These are phyloP conservation scores for Acanthamoeba castellanii DNA, from an alignment of 208 protist species.

Conservation along the genomic window DNA sequence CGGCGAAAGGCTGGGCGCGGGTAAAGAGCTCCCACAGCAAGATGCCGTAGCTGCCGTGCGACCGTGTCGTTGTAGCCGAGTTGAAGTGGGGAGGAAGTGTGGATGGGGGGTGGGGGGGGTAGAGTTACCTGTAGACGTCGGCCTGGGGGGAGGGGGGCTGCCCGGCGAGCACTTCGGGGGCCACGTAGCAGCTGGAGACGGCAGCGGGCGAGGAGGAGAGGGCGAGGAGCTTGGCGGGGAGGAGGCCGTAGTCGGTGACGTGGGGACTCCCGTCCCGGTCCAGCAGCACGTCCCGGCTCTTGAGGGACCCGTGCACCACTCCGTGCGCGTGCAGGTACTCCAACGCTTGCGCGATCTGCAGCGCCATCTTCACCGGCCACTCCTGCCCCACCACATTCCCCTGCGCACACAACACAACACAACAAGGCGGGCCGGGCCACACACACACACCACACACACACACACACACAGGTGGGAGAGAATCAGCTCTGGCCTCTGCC, in stretches of 20 bases:
- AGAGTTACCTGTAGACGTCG: slow-evolving; percentile 14
- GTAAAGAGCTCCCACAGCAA: slow-evolving; percentile 49
- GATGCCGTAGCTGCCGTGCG: slow-evolving; percentile 36
- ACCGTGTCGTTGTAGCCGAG: neutral
- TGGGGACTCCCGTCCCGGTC: neutral
- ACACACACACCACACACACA: too few relatives aligned
- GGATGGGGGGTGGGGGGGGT: neutral
- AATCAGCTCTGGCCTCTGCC: too few relatives aligned
- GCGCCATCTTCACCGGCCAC: neutral
- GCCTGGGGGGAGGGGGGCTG: neutral
- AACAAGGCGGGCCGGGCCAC: too few relatives aligned
- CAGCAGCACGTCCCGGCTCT: slow-evolving; percentile 20
- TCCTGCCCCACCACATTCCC: neutral
- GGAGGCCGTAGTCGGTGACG: slow-evolving; percentile 18
- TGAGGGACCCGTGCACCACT: neutral
- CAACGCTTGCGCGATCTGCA: neutral
- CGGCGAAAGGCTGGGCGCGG: neutral
- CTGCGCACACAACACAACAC: neutral
- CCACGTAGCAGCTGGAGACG: neutral
- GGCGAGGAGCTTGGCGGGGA: neutral
- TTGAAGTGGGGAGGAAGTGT: neutral
- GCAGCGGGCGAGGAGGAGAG: neutral
- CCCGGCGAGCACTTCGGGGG: slow-evolving; percentile 12
- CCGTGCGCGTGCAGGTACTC: slow-evolving; percentile 13
- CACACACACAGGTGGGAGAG: neutral